Percentiles rank a stretch among this genome's conserved stretches.
phyloP scores from a whole-genome alignment of 129 eudicot species.

The Chrysanthemum makinoi region DNA sequence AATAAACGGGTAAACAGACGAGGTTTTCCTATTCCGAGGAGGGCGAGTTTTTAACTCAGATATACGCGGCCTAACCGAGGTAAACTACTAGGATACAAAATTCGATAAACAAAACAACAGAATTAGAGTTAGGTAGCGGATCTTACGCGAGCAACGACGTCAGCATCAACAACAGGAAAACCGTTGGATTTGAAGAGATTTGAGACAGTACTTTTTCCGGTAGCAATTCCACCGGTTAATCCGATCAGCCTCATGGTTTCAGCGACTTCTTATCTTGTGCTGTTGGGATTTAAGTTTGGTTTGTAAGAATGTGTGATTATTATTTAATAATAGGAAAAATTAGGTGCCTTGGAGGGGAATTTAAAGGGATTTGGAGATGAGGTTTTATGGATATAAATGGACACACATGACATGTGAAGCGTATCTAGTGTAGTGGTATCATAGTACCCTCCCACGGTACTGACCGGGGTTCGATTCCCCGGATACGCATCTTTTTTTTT shows the following conservation, averaged over 20 bases:
- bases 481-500: slow-evolving; percentile 75
- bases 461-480: slow-evolving; percentile 99
- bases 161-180: slow-evolving; percentile 91
- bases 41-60: no score
- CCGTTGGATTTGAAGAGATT: slow-evolving; percentile 75
- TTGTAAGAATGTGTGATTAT: no score
- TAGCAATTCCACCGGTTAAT: slow-evolving; percentile 85
- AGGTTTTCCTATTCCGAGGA: no score
- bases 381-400: no score
- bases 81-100: no score
- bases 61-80: no score
- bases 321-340: no score
- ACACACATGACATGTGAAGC: slow-evolving; percentile 7
- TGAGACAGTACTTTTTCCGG: slow-evolving; percentile 90
- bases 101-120: background rate
- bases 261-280: no score
- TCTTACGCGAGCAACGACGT: slow-evolving; percentile 87
- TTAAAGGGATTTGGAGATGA: no score
- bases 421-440: slow-evolving; percentile 99
- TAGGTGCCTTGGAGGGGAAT: no score
- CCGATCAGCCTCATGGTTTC: slow-evolving; percentile 77
- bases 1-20: no score
- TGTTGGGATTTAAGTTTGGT: no score
- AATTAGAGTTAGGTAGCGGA: background rate
- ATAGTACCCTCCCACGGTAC: slow-evolving; percentile 99